Base-by-base conservation (phyloP, 441 rosid genomes). In the Kokia cookei region DNA sequence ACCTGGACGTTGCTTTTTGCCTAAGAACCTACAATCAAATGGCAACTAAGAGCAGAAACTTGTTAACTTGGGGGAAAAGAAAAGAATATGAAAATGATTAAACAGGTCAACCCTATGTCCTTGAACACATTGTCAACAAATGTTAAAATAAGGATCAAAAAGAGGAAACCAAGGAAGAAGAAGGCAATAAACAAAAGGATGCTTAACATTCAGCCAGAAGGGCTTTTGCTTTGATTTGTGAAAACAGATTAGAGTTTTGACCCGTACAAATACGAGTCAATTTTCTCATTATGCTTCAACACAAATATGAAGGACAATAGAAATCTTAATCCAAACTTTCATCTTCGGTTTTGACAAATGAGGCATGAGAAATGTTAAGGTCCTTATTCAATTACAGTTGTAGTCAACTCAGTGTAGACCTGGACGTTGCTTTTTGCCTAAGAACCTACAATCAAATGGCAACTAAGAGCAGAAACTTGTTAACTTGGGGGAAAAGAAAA, bases 1-100 rank as follows among this genome's bases (percentile, higher is more conserved):
- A 91, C 99, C 78, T 95, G 81, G 98, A 86, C 71, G 90, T 93
- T 67, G 98, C 98, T 83, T 90, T 95, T 82, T 95, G 95, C 59
- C 93, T 89, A 75, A 95, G 80, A 84, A 93, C 96, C 99, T 95
- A 90, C 86, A 90, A 91, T 67, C 83, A 82, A 83, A 81, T 88
- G 75, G 71, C 77, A 84, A 87, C 82, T 86, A 77, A 88, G 89
- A 65, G 72, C 75, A 54, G 71, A 76, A 63, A 51, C 63, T 61
- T 45, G 62, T 65, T 68, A 78, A 64, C 24, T 64, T 65, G 60
- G 69, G 51, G 71, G 68, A 72, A 61, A 13, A 62, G 65, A 66
- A 69, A 22, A 43, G 17, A 45, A 65, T 10, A 48, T 14, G 51
- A 4, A 73, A 75, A 55, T 69, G 45, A 78, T 24, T 70, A 76